These are phyloP conservation scores for Aegilops bicornis DNA, from an alignment of 176 grass and related monocot genomes.

Conservation along the genomic window DNA sequence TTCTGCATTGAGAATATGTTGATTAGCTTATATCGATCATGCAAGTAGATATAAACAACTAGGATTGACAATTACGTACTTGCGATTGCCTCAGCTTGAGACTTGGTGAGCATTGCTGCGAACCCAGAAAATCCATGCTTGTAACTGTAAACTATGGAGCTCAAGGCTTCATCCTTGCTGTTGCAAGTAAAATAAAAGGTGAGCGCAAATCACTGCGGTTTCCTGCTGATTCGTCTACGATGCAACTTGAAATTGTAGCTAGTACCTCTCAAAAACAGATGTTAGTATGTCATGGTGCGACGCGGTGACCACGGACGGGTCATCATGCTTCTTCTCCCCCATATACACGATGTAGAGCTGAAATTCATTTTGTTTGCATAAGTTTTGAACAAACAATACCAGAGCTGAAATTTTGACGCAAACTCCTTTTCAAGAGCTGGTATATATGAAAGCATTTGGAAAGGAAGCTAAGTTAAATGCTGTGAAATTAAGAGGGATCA, in stretches of 20 bases:
- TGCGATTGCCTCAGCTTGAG: neutral
- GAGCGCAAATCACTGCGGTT: neutral
- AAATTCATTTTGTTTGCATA: neutral
- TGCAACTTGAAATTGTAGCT: too few species aligned
- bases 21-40: neutral
- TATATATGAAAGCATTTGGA: too few species aligned
- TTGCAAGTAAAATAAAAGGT: neutral
- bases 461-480: too few species aligned
- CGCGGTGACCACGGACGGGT: neutral
- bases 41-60: too few species aligned
- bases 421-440: too few species aligned
- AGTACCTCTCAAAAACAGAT: constrained; percentile 26
- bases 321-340: constrained; percentile 32
- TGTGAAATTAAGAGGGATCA: too few species aligned
- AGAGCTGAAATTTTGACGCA: too few species aligned
- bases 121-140: constrained; percentile 30
- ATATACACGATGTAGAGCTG: constrained; percentile 36
- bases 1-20: neutral
- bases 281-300: constrained; percentile 19
- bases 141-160: constrained; percentile 14
- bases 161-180: constrained; percentile 23
- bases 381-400: too few species aligned
- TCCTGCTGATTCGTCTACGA: too few species aligned
- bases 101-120: constrained; percentile 18
- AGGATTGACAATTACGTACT: neutral